Conservation (phyloP, 441 rosid species). For the Gossypium trilobum region DNA sequence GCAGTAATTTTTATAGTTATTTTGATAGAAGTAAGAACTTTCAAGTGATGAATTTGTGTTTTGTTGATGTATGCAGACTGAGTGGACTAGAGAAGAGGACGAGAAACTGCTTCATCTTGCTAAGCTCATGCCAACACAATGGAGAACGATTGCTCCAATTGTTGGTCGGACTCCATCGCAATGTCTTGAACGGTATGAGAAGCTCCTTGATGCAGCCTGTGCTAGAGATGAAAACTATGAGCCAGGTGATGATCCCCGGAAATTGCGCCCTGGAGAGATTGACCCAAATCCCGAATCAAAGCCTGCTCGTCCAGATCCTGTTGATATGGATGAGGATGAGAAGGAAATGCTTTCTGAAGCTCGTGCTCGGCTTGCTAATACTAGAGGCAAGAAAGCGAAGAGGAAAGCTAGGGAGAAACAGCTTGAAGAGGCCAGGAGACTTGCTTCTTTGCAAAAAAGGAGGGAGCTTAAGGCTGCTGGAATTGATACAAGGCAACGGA, state of each 20-base stretch:
- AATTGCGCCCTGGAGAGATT: conserved; percentile 93
- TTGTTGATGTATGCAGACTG: conserved; percentile 48
- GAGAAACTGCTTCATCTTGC: conserved; percentile 98
- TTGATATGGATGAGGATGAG: conserved; percentile 99
- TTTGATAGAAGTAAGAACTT: not conserved
- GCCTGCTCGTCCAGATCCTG: conserved; percentile 99
- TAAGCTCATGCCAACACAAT: conserved; percentile 89
- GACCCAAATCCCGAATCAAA: conserved; percentile 95
- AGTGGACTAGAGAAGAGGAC: conserved; percentile 98
- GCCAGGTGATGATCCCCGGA: conserved; percentile 88
- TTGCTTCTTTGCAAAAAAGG: conserved; percentile 93
- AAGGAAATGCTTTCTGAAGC: conserved; percentile 99
- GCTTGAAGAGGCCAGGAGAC: conserved; percentile 97
- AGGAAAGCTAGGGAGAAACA: conserved; percentile 97
- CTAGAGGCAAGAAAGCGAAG: conserved; percentile 92
- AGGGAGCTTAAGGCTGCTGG: conserved; percentile 98
- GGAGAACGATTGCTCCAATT: conserved; percentile 99
- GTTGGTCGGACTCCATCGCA: conserved; percentile 98
- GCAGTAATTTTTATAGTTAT: not conserved
- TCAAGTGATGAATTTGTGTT: conserved; percentile 16
- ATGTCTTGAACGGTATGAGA: conserved; percentile 93
- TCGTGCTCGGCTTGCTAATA: conserved; percentile 87
- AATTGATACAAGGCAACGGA: conserved; percentile 63
- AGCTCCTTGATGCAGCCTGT: conserved; percentile 94
- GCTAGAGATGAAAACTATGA: conserved; percentile 92